Conservation (phyloP, 225 moss, liverwort and hornwort genomes). For the Marchantia polymorpha region DNA sequence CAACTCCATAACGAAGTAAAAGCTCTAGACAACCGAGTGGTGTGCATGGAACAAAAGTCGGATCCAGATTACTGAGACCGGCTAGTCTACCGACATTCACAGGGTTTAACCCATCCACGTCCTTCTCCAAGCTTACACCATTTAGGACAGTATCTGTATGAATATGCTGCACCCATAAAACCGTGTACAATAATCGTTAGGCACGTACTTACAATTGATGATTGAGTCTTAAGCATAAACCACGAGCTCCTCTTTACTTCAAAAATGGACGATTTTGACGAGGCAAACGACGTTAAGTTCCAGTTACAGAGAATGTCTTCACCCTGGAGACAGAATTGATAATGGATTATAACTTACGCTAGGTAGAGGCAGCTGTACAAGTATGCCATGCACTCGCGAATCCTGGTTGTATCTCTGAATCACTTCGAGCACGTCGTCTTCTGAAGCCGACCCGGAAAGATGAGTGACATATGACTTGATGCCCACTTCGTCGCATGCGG, state of each 20-base stretch:
- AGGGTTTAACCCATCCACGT: constrained; percentile 91
- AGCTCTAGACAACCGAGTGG: constrained; percentile 78
- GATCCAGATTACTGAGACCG: constrained; percentile 41
- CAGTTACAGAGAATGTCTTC: neutral
- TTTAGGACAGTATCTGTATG: constrained; percentile 56
- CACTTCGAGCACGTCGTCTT: constrained; percentile 62
- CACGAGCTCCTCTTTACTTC: neutral
- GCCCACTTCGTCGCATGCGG: constrained; percentile 85
- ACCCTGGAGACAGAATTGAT: neutral
- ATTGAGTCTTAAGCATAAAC: neutral
- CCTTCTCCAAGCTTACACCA: constrained; percentile 81
- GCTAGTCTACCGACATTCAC: constrained; percentile 65
- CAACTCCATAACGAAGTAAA: constrained; percentile 59
- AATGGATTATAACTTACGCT: constrained; percentile 37
- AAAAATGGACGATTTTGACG: neutral
- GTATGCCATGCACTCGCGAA: constrained; percentile 72
- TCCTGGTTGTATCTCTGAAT: constrained; percentile 62
- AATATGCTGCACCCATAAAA: constrained; percentile 60
- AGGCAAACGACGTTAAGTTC: neutral
- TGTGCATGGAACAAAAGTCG: constrained; percentile 87
- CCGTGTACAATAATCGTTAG: neutral
- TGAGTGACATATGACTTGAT: constrained; percentile 57
- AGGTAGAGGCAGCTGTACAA: constrained; percentile 89
- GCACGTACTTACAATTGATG: no score
- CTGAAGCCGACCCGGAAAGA: constrained; percentile 57